Evolutionary conservation across 2,329 filamentous ascomycete species (phyloP), one percentile per base, ranked within the genome.

Genomic region (Emmonsiellopsis sp.): DNA sequence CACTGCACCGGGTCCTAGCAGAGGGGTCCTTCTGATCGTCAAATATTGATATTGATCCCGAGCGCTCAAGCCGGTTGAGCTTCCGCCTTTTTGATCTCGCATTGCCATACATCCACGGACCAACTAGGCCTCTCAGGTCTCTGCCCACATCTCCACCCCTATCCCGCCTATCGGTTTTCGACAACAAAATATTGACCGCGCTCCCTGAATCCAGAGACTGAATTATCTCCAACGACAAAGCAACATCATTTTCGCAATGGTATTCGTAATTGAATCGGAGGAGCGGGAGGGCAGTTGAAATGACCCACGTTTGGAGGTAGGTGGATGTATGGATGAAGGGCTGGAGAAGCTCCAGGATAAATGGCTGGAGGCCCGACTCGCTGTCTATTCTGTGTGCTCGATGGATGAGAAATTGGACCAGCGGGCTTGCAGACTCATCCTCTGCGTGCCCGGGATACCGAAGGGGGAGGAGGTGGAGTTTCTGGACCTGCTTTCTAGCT

Each of bases 101-200:
- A 51, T 74, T 72, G 11, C 82, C 82, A 62, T 79, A 81, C 59
- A 84, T 77, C 82, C 82, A 85, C 9, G 82, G 81, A 3, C 80
- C 79, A 39, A 84, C 74, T 21, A 85, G 66, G 4, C 78, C 75
- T 57, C 77, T 76, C 40, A 85, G 58, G 59, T 85, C 83, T 53
- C 78, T 71, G 21, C 73, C 75, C 46, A 78, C 56, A 52, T 73
- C 68, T 55, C 65, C 68, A 17, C 62, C 62, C 52, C 66, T 64
- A 48, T 67, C 63, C 11, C 65, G 60, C 27, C 66, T 50, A 47
- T 65, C 62, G 9, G 67, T 65, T 56, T 73, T 74, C 36, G 71
- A 73, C 53, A 85, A 68, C 47, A 84, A 68, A 49, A 76, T 63
- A 43, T 80, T 76, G 36, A 84, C 71, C 0, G 77, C 81, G 7